Conservation (phyloP, 2,329 filamentous ascomycete species). For the Nemania sp. region DNA sequence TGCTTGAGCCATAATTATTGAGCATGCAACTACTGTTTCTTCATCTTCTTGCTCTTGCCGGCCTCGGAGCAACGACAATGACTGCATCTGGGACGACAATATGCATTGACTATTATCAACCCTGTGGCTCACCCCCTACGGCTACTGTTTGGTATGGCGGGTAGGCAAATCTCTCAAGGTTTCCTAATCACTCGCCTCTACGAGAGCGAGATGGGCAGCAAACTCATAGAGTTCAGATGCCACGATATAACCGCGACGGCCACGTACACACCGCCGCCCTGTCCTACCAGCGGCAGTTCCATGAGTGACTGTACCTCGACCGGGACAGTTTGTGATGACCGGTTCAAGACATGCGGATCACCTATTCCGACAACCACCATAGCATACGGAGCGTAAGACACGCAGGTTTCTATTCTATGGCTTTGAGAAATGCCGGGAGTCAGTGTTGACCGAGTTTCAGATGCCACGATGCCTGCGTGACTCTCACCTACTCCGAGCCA, state of each 20-base stretch:
- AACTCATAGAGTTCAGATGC: constrained; percentile 15
- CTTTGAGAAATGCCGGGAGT: too few species aligned
- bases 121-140: constrained; percentile 33
- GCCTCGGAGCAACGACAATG: constrained; percentile 16
- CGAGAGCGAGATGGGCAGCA: not conserved
- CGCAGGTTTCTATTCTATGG: too few species aligned
- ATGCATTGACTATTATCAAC: constrained; percentile 30
- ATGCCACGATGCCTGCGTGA: constrained; percentile 22
- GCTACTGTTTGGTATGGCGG: constrained; percentile 25
- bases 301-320: constrained; percentile 27
- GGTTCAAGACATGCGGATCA: constrained; percentile 30
- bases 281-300: constrained; percentile 13
- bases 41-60: constrained; percentile 12
- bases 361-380: constrained; percentile 29
- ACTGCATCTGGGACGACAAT: constrained; percentile 17
- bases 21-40: constrained; percentile 18
- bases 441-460: constrained; percentile 1
- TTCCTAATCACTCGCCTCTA: not conserved
- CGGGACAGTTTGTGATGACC: constrained; percentile 32
- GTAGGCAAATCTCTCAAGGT: constrained; percentile 8
- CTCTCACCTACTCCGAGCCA: constrained; percentile 21
- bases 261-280: constrained; percentile 20
- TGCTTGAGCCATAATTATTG: too few species aligned
- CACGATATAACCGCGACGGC: constrained; percentile 16
- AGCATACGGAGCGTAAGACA: constrained; percentile 26